phyloP scores from a whole-genome alignment of 192 early-diverging fungal genomes.

The Coemansia sp. region DNA sequence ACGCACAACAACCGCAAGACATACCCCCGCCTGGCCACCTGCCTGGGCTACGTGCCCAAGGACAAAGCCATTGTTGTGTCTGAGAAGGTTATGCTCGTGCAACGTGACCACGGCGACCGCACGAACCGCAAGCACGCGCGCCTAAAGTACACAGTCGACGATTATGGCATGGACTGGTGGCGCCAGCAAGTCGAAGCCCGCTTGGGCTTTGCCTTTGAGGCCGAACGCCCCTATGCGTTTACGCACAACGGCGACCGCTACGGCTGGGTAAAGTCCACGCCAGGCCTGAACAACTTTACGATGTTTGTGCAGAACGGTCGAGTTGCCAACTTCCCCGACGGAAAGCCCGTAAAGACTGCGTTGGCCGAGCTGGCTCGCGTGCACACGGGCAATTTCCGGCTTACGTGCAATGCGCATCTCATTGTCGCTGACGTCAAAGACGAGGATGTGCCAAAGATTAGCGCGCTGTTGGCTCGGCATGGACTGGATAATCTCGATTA shows the following conservation, averaged over 20 bases:
- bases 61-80: slow-evolving; percentile 78
- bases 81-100: slow-evolving; percentile 88
- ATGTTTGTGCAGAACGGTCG: slow-evolving; percentile 93
- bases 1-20: slow-evolving; percentile 98
- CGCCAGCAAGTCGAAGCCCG: slow-evolving; percentile 78
- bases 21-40: slow-evolving; percentile 79
- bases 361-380: slow-evolving; percentile 74
- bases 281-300: slow-evolving; percentile 64
- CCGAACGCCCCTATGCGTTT: slow-evolving; percentile 74
- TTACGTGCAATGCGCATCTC: slow-evolving; percentile 93
- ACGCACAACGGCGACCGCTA: slow-evolving; percentile 89
- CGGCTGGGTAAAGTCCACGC: slow-evolving; percentile 68
- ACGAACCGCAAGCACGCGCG: slow-evolving; percentile 98
- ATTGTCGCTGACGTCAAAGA: slow-evolving; percentile 76
- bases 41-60: slow-evolving; percentile 77
- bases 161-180: slow-evolving; percentile 92
- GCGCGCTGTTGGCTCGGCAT: slow-evolving; percentile 65
- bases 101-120: slow-evolving; percentile 94
- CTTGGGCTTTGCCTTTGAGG: slow-evolving; percentile 70
- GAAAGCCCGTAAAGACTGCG: slow-evolving; percentile 71
- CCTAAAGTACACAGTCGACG: slow-evolving; percentile 98
- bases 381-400: slow-evolving; percentile 75
- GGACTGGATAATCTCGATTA: slow-evolving; percentile 76
- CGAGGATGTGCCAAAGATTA: slow-evolving; percentile 58
- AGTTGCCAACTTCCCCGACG: slow-evolving; percentile 77